phyloP scores from a whole-genome alignment of 345 rosid genomes.

The Citrus reticulata region DNA sequence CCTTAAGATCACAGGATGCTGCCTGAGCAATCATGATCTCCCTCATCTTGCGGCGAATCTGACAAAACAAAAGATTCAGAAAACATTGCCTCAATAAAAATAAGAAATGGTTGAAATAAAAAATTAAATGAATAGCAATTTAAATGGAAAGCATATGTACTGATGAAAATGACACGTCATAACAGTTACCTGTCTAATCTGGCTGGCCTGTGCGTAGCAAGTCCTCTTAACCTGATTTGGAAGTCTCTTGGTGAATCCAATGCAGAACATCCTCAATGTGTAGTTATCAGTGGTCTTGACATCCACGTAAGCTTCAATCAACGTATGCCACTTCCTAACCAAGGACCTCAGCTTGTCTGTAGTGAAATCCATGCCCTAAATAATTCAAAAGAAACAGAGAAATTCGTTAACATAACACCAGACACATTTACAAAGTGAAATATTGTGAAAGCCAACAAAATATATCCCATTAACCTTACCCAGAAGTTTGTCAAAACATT shows the following conservation, averaged over 20 bases:
- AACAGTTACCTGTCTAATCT: conserved; percentile 61
- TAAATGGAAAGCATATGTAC: background rate
- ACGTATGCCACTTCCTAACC: conserved; percentile 92
- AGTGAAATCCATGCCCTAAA: conserved; percentile 92
- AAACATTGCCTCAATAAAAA: background rate
- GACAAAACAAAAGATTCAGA: background rate
- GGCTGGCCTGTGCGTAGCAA: conserved; percentile 94
- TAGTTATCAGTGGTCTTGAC: conserved; percentile 89
- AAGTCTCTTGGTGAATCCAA: conserved; percentile 91
- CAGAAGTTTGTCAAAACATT: conserved; percentile 92
- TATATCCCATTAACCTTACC: conserved; percentile 39
- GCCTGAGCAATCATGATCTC: conserved; percentile 82
- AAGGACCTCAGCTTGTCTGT: conserved; percentile 93
- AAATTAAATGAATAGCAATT: background rate
- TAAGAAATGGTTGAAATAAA: background rate
- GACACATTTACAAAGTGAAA: background rate
- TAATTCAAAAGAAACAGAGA: background rate
- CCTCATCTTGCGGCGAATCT: conserved; percentile 94
- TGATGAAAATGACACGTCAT: background rate
- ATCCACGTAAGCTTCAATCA: conserved; percentile 94
- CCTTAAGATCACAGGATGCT: conserved; percentile 90
- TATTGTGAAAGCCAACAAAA: background rate
- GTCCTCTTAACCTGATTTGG: conserved; percentile 93
- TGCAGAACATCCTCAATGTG: conserved; percentile 88
- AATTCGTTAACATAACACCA: background rate